Evolutionary conservation across 148 eudicot genomes (phyloP), one percentile per base, ranked within the genome.

Genomic region (Fagopyrum homotropicum): DNA sequence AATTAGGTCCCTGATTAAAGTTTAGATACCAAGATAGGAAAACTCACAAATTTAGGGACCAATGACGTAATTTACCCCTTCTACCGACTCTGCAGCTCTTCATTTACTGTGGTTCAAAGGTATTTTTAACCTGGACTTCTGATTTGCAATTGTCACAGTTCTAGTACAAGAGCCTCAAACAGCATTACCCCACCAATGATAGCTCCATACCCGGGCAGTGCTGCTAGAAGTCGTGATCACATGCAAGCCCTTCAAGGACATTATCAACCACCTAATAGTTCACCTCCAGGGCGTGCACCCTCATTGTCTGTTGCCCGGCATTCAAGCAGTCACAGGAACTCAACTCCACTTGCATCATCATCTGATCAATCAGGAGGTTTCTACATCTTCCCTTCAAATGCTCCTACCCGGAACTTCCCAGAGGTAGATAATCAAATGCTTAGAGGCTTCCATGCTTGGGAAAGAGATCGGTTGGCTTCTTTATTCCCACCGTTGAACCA

Each of bases 161-260:
- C 93, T 59, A 84, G 84, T 56, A 79, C 88, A 57, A 85, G 97
- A 80, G 85, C 85, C 76, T 91, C 90, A 72, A 86, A 87, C 85
- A 82, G 94, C 30, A 78, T 81, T 15, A 73, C 91, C 10, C 82
- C 98, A 57, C 83, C 95, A 47, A 84, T 86, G 93, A 64, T 87
- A 71, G 93, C 97, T 74, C 90, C 95, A 51, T 85, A 91, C 82
- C 96, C 96, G 50, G 93, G 91, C 60, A 86, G 93, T 75, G 93
- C 84, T 75, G 91, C 93, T 77, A 89, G 98, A 70, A 85, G 93
- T 79, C 98, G 93, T 59, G 91, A 87, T 56, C 91, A 91, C 57
- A 85, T 85, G 22, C 91, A 89, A 71, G 91, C 95, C 73, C 89
- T 89, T 74, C 98, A 94, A 76, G 97, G 95, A 77, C 90, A 94